Percentiles rank a stretch among this genome's conserved stretches.
Evolutionary conservation across 2,329 filamentous ascomycete species (phyloP).

Genomic region (Penicillium thymicola): DNA sequence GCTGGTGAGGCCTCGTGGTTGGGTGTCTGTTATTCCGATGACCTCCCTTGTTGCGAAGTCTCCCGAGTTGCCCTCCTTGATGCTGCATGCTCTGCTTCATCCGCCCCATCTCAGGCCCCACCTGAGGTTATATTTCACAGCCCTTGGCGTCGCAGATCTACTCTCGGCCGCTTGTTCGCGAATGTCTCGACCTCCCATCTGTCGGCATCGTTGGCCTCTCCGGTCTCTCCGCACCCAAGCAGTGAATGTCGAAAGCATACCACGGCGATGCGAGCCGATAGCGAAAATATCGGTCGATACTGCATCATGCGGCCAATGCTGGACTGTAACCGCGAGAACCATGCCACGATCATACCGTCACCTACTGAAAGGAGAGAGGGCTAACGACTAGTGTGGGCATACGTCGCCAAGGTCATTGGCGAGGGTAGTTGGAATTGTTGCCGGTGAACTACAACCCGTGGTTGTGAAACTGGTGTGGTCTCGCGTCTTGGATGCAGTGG

Average conservation of each 20-base stretch:
- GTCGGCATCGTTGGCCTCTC: background rate
- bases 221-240: background rate
- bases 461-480: too few species aligned
- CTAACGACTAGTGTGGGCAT: too few species aligned
- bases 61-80: background rate
- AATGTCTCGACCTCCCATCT: background rate
- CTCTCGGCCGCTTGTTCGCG: conserved; percentile 2
- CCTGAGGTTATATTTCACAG: conserved; percentile 8
- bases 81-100: conserved; percentile 1
- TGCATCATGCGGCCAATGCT: background rate
- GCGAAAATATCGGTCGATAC: conserved; percentile 6
- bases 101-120: conserved; percentile 2
- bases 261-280: background rate
- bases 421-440: too few species aligned
- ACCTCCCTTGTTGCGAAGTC: conserved; percentile 1
- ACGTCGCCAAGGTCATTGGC: too few species aligned
- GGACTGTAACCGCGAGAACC: background rate
- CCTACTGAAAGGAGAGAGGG: too few species aligned
- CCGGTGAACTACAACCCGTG: too few species aligned
- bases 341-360: too few species aligned
- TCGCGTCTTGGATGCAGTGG: too few species aligned
- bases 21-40: background rate
- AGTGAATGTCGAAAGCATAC: background rate
- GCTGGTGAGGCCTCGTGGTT: background rate
- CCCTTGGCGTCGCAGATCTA: conserved; percentile 3